Evolutionary conservation across 805 yeast genomes (phyloP), one percentile per base, ranked within the genome.

Genomic region (Debaryomyces castellii): DNA sequence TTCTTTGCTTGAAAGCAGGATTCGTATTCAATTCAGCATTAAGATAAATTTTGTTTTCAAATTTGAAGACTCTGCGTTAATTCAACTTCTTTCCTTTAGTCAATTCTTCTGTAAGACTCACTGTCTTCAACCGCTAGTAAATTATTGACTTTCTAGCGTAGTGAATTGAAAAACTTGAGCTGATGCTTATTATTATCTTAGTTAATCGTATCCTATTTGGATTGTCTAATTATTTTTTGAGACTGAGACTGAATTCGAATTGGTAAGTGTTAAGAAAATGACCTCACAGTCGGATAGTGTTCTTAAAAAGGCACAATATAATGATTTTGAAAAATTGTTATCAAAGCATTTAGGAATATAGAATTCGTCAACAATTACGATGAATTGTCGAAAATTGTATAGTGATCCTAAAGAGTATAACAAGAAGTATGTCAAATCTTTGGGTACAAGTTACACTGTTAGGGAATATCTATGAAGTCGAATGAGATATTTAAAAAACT

Each of bases 321-420:
- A 54, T 20, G 71, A 72, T 48, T 69, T 69, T 58, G 62, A 61
- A 41, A 61, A 58, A 51, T 51, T 66, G 12, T 49, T 69, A 20
- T 56, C 58, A 45, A 73, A 82, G 39, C 73, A 81, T 20, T 72
- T 89, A 55, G 92, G 94, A 0, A 85, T 84, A 67, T 80, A 11
- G 81, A 79, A 22, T 85, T 87, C 59, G 78, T 89, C 2, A 74
- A 75, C 34, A 87, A 83, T 28, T 79, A 83, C 35, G 85, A 83
- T 46, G 74, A 77, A 2, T 60, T 82, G 10, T 60, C 71, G 3
- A 73, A 64, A 21, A 65, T n/a, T 74, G 16, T 74, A 75, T 48
- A 82, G 81, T 14, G 78, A 73, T 53, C 78, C 85, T 50, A 85
- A 82, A 51, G 84, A 85, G 8, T 85, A 82, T 52, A 83, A 81